Percentiles rank a stretch among this genome's conserved stretches.
Conservation (phyloP, 1,284 basidiomycete species). For the Lentinula novae-zelandiae region DNA sequence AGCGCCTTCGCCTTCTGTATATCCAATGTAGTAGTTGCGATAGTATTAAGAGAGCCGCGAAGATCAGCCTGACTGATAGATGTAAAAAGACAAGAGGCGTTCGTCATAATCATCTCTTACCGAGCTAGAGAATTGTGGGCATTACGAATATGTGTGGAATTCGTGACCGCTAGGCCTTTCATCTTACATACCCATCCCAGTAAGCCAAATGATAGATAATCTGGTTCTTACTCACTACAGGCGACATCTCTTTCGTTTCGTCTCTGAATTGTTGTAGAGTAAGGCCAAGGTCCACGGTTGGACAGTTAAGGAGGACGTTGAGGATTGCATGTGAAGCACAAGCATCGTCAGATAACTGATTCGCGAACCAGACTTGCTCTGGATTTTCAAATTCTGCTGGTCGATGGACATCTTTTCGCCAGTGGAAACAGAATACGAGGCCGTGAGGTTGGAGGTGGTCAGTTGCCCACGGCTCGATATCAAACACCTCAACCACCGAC, state of each 20-base stretch:
- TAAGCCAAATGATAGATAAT: neutral
- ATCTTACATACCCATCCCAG: constrained; percentile 35
- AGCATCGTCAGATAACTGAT: constrained; percentile 62
- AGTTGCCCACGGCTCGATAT: constrained; percentile 57
- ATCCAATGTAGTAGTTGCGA: constrained; percentile 42
- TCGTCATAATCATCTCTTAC: constrained; percentile 25
- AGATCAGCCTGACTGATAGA: constrained; percentile 50
- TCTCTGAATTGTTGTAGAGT: constrained; percentile 40
- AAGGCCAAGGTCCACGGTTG: constrained; percentile 43
- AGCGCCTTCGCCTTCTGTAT: constrained; percentile 24
- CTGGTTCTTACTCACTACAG: constrained; percentile 39
- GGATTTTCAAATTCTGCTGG: constrained; percentile 47
- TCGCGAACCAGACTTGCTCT: constrained; percentile 59
- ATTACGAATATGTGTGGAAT: constrained; percentile 44
- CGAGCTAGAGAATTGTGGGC: constrained; percentile 58
- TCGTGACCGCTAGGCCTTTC: constrained; percentile 58
- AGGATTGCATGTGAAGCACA: constrained; percentile 60
- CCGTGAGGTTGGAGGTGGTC: constrained; percentile 52
- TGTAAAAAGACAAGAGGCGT: neutral
- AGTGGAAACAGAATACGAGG: constrained; percentile 59
- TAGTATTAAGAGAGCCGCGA: constrained; percentile 44
- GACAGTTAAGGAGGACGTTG: constrained; percentile 56
- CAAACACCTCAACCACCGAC: constrained; percentile 56
- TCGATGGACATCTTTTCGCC: constrained; percentile 43
- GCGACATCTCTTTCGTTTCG: constrained; percentile 52